Conservation (phyloP, 306 rosid genomes). For the Canavalia gladiata region DNA sequence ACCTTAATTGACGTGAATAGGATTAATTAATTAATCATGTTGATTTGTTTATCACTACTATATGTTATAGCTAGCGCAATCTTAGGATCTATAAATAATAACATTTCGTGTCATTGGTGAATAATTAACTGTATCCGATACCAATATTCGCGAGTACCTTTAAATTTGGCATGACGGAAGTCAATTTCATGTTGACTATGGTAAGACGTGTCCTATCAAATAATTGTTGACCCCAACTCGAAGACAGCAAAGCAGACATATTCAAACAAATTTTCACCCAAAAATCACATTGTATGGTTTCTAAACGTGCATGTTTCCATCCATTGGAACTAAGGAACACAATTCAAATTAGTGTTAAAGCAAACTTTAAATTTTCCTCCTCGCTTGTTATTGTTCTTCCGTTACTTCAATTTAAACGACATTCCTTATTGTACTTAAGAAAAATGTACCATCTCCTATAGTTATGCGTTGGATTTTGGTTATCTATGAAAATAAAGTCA, state of each 20-base stretch:
- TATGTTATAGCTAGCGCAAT: conserved; percentile 31
- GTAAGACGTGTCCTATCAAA: conserved; percentile 40
- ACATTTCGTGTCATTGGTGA: conserved; percentile 39
- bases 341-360: background rate
- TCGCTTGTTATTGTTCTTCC: background rate
- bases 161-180: conserved; percentile 43
- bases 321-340: background rate
- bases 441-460: background rate
- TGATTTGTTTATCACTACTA: background rate
- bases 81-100: conserved; percentile 25
- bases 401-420: background rate
- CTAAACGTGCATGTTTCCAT: background rate
- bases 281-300: background rate
- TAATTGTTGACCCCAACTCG: conserved; percentile 40
- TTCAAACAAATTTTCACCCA: conserved; percentile 25
- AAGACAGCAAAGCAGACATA: conserved; percentile 43
- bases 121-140: conserved; percentile 35
- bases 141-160: conserved; percentile 37
- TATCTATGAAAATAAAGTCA: background rate
- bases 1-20: conserved; percentile 28
- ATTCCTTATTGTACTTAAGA: background rate
- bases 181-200: conserved; percentile 49
- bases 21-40: conserved; percentile 1
- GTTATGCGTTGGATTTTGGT: background rate
- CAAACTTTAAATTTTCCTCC: background rate